These are phyloP conservation scores for Guadua angustifolia DNA, from an alignment of 176 grass and related monocot genomes.

Conservation along the genomic window DNA sequence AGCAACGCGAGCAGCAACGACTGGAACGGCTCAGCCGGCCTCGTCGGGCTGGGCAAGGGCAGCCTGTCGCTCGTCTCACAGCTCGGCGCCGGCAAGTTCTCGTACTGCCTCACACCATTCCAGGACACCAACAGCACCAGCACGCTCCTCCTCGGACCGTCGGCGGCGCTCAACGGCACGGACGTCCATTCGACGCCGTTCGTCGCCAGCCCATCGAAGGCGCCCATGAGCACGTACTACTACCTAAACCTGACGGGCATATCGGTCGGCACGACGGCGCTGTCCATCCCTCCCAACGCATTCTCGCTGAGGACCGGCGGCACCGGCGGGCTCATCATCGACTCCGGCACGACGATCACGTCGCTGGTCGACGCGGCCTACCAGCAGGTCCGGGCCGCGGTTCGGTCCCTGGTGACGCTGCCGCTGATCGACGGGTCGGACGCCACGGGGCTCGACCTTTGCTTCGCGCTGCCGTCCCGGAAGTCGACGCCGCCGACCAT, in stretches of 20 bases:
- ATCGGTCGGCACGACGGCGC: slow-evolving; percentile 51
- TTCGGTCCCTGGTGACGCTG: slow-evolving; percentile 45
- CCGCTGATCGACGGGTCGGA: slow-evolving; percentile 30
- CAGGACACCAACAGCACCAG: slow-evolving; percentile 56
- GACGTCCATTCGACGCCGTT: slow-evolving; percentile 58
- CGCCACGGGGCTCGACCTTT: slow-evolving; percentile 50
- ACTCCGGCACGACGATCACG: slow-evolving; percentile 70
- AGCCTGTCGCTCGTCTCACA: slow-evolving; percentile 65
- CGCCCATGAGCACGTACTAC: slow-evolving; percentile 59
- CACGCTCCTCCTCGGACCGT: slow-evolving; percentile 55
- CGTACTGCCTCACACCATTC: slow-evolving; percentile 73
- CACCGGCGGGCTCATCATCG: slow-evolving; percentile 68
- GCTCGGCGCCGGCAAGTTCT: slow-evolving; percentile 65
- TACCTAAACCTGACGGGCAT: slow-evolving; percentile 68
- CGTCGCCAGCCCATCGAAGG: slow-evolving; percentile 47
- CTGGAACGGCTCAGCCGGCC: slow-evolving; percentile 50
- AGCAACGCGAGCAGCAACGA: slow-evolving; percentile 54
- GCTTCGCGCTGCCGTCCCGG: slow-evolving; percentile 47
- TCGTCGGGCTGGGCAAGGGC: slow-evolving; percentile 66
- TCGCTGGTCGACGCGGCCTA: slow-evolving; percentile 42
- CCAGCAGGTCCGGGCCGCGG: slow-evolving; percentile 35
- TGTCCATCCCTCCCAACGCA: slow-evolving; percentile 28
- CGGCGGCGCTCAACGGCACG: slow-evolving; percentile 38
- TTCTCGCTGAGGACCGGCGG: slow-evolving; percentile 51
- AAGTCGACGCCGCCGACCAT: slow-evolving; percentile 41